Evolutionary conservation across 1,284 basidiomycete species (phyloP), one percentile per base, ranked within the genome.

Genomic region (Ceratobasidium sp.): DNA sequence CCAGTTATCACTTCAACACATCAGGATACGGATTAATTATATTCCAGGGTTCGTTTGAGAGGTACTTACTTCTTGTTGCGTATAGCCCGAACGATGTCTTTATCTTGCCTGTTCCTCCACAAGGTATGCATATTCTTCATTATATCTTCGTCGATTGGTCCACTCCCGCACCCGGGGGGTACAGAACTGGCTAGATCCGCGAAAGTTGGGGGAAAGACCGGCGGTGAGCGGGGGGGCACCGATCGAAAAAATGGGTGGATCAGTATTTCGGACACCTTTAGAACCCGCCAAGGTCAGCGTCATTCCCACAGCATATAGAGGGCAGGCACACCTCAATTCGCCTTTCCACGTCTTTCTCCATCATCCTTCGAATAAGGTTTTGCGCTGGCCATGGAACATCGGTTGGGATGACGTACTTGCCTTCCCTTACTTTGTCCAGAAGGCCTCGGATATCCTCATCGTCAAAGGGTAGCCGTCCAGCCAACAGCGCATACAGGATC

Each of bases 401-500:
- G 2, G 84, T 79, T 1, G 97, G 96, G 88, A 98, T 95, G 51
- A 87, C 87, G 80, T 92, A 98, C 61, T 85, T 86, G 39, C 94
- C 96, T n/a, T 86, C 80, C 78, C 91, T 91, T 77, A 99, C 94
- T 82, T 95, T 95, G 78, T 91, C 88, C 53, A 98, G 86, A 24
- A 99, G 86, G 19, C 86, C 83, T 27, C 87, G 86, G 73, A 95
- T 88, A 27, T 92, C 88, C 75, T 92, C 90, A 79, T 97, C 93
- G 82, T 99, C 96, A 81, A 99, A 99, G 2, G 98, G 98, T 49
- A 99, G 85, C 48, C 89, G 87, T 5, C 96, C 97, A n/a, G 91
- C 92, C 31, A 99, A 86, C 16, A 99, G 86, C 14, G 95, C 96
- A 79, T 92, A 97, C 69, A 99, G 88, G 79, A 98, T 97, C 81